Percentiles rank a stretch among this genome's conserved stretches.
Evolutionary conservation across 2,329 filamentous ascomycete genomes (phyloP).

Genomic region (Colletotrichum graminicola): DNA sequence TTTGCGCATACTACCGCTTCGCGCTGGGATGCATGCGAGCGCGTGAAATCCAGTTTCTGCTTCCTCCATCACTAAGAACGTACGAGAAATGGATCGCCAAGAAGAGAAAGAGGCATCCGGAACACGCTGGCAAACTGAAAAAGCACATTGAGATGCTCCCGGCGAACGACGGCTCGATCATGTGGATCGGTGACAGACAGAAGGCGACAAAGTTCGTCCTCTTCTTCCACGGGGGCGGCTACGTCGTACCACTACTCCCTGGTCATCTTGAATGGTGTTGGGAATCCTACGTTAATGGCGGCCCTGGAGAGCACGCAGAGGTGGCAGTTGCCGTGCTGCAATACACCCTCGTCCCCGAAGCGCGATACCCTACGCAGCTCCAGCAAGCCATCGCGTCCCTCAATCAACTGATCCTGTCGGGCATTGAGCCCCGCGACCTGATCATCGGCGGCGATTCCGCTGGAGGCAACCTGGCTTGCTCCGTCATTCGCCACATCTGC

Average conservation of each 20-base stretch:
- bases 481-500: slow-evolving; percentile 51
- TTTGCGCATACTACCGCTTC: slow-evolving; percentile 43
- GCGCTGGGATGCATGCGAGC: slow-evolving; percentile 28
- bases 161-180: slow-evolving; percentile 40
- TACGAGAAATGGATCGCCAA: slow-evolving; percentile 46
- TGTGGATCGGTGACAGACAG: slow-evolving; percentile 49
- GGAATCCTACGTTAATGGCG: slow-evolving; percentile 44
- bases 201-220: slow-evolving; percentile 47
- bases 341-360: slow-evolving; percentile 40
- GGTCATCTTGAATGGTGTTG: slow-evolving; percentile 49
- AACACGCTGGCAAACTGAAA: slow-evolving; percentile 12
- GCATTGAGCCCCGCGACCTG: slow-evolving; percentile 49
- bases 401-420: slow-evolving; percentile 47
- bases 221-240: slow-evolving; percentile 51
- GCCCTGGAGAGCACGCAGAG: slow-evolving; percentile 19
- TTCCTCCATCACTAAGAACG: slow-evolving; percentile 40
- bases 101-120: slow-evolving; percentile 38
- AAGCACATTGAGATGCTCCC: slow-evolving; percentile 30
- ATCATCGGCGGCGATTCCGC: slow-evolving; percentile 54
- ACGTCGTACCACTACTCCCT: slow-evolving; percentile 42
- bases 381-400: slow-evolving; percentile 46
- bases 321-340: slow-evolving; percentile 41
- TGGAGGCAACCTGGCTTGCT: slow-evolving; percentile 51
- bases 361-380: slow-evolving; percentile 38
- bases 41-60: slow-evolving; percentile 45